A percentile compares a stretch with the other conserved stretches of the same genome.
Conservation (phyloP, 805 yeast species). For the Zygosaccharomyces pseudorouxii region DNA sequence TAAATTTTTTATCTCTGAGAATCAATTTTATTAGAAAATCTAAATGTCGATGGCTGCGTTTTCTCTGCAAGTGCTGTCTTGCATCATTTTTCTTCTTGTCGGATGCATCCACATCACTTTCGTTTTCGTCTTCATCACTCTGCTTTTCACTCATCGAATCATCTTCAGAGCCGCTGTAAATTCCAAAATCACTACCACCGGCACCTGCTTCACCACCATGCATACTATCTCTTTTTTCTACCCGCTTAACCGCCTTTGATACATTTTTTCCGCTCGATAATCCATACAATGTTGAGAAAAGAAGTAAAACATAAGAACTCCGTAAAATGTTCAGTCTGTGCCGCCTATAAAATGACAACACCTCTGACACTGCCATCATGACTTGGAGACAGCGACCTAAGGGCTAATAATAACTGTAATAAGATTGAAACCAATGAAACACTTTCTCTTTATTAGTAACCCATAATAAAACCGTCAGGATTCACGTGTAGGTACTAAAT, state of each 20-base stretch:
- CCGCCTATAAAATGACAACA: slow-evolving; percentile 22
- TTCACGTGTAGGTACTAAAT: too few relatives aligned
- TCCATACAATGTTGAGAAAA: slow-evolving; percentile 24
- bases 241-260: slow-evolving; percentile 10
- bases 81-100: slow-evolving; percentile 2
- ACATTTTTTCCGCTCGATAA: slow-evolving; percentile 15
- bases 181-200: slow-evolving; percentile 11
- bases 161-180: slow-evolving; percentile 4
- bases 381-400: background rate
- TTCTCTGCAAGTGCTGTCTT: slow-evolving; percentile 2
- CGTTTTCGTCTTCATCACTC: background rate
- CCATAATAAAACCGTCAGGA: background rate
- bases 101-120: background rate
- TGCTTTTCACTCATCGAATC: slow-evolving; percentile 5
- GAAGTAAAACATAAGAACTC: slow-evolving; percentile 27
- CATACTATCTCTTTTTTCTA: slow-evolving; percentile 7
- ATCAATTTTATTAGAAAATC: slow-evolving; percentile 28
- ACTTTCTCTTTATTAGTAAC: background rate
- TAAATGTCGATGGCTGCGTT: slow-evolving; percentile 1
- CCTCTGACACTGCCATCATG: slow-evolving; percentile 4
- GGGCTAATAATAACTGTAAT: too few relatives aligned
- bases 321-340: slow-evolving; percentile 29
- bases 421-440: background rate
- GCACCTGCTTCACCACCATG: slow-evolving; percentile 9
- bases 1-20: slow-evolving; percentile 28